Evolutionary conservation across 2,329 filamentous ascomycete genomes (phyloP), one percentile per base, ranked within the genome.

Genomic region (Colletotrichum camelliae): DNA sequence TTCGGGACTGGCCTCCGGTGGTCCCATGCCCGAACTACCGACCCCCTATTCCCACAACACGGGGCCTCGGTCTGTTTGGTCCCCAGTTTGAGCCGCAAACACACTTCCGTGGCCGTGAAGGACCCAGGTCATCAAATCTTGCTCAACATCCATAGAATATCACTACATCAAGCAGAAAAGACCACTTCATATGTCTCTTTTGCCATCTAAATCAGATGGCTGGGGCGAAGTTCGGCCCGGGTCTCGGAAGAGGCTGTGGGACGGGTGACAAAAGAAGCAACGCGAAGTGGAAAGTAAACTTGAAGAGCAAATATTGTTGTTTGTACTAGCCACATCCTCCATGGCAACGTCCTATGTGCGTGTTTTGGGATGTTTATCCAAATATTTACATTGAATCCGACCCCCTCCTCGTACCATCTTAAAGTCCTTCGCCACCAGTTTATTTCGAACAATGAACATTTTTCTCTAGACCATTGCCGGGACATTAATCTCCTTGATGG

Each of bases 401-500:
- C 15, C 9, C 31, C 18, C 5, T 27, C 21, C 35, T 48, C 4
- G 13, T 43, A 16, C 6, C 24, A 43, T n/a, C 61, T 24, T 27
- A 15, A 27, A 35, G 4, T 13, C 8, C 7, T 43, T 9, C 37
- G 15, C 35, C n/a, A 39, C 35, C 2, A 15, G 2, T 4, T 7
- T 7, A 43, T 37, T 7, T 52, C 58, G 6, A n/a, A 7, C 58
- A n/a, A 24, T 35, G 4, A 12, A n/a, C 0, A 21, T 8, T 27
- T 21, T 18, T 3, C n/a, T 35, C 27, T 18, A 70, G 27, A 55
- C 67, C 67, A 62, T 52, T 37, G 67, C 57, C n/a, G 67, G 57
- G 13, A 70, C 31, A 39, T 62, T 70, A 12, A 70, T 70, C 67
- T 70, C 57, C 57, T 70, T 70, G 39, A 70, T 62, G 67, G 67